A percentile compares a stretch with the other conserved stretches of the same genome.
Conservation (phyloP, 2,329 filamentous ascomycete species). For the Aschersonia sp. region DNA sequence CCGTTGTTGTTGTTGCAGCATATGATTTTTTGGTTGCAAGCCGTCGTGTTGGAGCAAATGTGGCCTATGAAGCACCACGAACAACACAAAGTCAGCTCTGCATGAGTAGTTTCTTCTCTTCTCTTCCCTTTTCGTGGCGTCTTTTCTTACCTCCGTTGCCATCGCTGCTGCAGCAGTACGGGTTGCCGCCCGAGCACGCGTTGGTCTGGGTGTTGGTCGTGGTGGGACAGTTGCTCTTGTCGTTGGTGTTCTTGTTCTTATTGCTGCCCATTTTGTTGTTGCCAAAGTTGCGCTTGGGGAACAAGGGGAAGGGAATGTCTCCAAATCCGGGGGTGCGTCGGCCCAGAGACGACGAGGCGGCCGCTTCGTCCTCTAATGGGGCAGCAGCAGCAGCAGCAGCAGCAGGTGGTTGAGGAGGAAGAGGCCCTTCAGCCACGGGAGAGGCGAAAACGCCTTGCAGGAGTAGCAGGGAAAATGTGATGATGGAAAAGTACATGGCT, state of each 20-base stretch:
- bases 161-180: conserved; percentile 7
- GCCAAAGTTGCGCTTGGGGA: conserved; percentile 1
- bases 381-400: not conserved
- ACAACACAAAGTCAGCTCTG: not conserved
- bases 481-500: not conserved
- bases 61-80: conserved; percentile 2
- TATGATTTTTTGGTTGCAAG: conserved; percentile 8
- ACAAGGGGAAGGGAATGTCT: conserved; percentile 6
- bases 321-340: conserved; percentile 2
- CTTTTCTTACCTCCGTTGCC: conserved; percentile 5
- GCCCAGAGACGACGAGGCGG: not conserved
- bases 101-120: too few relatives aligned
- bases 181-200: conserved; percentile 5
- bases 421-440: too few relatives aligned
- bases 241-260: not conserved
- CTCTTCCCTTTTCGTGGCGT: too few relatives aligned
- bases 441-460: not conserved
- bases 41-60: conserved; percentile 6
- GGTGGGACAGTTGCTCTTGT: not conserved
- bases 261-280: not conserved
- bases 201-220: conserved; percentile 2
- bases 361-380: not conserved
- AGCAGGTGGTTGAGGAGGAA: too few relatives aligned
- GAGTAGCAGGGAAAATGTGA: not conserved
- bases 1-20: conserved; percentile 13